phyloP scores from a whole-genome alignment of 768 basidiomycete genomes.

The Punctularia strigosozonata region DNA sequence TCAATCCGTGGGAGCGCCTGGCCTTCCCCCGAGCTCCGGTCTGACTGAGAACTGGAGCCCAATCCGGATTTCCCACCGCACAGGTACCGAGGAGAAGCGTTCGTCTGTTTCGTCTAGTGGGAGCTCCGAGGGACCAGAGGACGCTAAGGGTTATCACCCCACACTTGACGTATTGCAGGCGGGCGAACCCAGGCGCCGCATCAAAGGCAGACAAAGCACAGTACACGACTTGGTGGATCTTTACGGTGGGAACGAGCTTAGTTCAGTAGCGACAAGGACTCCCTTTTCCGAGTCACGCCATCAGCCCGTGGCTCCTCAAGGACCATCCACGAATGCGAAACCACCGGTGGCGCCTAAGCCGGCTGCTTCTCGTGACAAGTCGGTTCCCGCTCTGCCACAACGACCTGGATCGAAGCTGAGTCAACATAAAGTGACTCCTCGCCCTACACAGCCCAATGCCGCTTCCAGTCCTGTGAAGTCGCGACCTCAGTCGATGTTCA shows the following conservation, averaged over 20 bases:
- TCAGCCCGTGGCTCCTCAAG: too few relatives aligned
- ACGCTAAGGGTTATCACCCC: conserved; percentile 20
- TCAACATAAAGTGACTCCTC: too few relatives aligned
- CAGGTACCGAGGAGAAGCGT: conserved; percentile 16
- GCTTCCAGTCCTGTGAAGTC: conserved; percentile 31
- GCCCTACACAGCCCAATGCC: conserved; percentile 12
- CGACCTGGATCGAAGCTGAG: too few relatives aligned
- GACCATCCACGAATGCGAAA: too few relatives aligned
- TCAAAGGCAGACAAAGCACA: conserved; percentile 61
- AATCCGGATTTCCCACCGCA: conserved; percentile 16
- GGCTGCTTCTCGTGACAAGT: too few relatives aligned
- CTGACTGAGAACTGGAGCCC: conserved; percentile 38
- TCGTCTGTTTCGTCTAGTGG: conserved; percentile 43
- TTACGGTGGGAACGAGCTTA: conserved; percentile 68
- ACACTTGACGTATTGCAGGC: conserved; percentile 5
- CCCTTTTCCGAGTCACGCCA: too few relatives aligned
- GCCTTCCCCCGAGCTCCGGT: conserved; percentile 12
- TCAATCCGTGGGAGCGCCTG: conserved; percentile 8
- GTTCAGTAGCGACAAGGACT: too few relatives aligned
- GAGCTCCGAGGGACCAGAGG: conserved; percentile 46
- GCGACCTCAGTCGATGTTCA: conserved; percentile 76
- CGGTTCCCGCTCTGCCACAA: too few relatives aligned
- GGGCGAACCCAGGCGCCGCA: conserved; percentile 12
- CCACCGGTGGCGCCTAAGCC: too few relatives aligned
- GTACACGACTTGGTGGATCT: conserved; percentile 76